A percentile compares a stretch with the other conserved stretches of the same genome.
Evolutionary conservation across 2,329 filamentous ascomycete species (phyloP).

Genomic region (Neospermospora avenae): DNA sequence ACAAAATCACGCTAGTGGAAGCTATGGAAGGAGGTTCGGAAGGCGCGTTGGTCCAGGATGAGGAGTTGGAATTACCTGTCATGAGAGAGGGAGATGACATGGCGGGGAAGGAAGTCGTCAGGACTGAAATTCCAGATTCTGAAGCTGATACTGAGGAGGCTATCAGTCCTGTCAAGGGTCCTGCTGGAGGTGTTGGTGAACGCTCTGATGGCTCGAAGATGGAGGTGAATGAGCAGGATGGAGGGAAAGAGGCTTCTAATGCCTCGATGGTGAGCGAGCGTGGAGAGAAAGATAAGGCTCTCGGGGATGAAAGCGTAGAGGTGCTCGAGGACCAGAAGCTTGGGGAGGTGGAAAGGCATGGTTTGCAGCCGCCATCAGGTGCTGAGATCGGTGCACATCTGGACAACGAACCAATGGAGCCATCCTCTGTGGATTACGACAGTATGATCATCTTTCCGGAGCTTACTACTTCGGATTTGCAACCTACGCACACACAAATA

Average conservation of each 20-base stretch:
- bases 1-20: too few species aligned
- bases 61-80: conserved; percentile 1
- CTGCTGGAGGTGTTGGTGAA: neutral
- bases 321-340: too few species aligned
- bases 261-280: neutral
- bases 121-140: conserved; percentile 16
- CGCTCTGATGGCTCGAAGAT: neutral
- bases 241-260: neutral
- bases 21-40: neutral
- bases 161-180: neutral
- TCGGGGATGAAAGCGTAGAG: neutral
- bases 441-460: neutral
- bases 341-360: neutral
- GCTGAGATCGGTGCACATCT: neutral
- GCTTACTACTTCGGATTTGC: neutral
- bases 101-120: neutral
- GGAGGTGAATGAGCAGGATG: neutral
- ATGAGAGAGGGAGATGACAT: neutral
- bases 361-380: neutral
- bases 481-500: neutral
- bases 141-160: conserved; percentile 9
- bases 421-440: neutral
- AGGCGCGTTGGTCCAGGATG: neutral
- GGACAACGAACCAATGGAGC: neutral
- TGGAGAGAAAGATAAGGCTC: neutral